Evolutionary conservation across 1,284 basidiomycete species (phyloP).

Genomic region (Stygiomarasmius scandens): DNA sequence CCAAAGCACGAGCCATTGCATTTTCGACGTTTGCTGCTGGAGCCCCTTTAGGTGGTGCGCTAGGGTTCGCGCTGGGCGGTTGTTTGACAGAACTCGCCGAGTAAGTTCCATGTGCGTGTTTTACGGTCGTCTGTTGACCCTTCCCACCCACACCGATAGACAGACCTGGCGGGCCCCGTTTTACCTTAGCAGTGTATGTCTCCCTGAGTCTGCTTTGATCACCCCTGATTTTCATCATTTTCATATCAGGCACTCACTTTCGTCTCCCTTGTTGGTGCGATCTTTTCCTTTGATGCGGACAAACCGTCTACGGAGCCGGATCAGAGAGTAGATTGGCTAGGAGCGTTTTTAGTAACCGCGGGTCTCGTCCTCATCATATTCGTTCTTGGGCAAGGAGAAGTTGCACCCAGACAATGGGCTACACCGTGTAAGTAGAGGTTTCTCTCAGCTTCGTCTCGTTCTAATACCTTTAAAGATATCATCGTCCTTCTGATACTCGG

Average conservation of each 20-base stretch:
- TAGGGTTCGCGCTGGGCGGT: constrained; percentile 51
- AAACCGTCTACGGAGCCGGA: constrained; percentile 49
- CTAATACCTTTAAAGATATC: constrained; percentile 9
- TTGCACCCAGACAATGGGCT: constrained; percentile 72
- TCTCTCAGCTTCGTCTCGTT: background rate
- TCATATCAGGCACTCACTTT: constrained; percentile 38
- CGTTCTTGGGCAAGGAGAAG: constrained; percentile 73
- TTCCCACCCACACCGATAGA: constrained; percentile 19
- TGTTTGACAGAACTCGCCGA: constrained; percentile 44
- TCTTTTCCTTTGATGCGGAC: constrained; percentile 59
- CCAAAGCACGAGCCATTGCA: constrained; percentile 62
- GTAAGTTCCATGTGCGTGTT: constrained; percentile 21
- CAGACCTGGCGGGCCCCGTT: constrained; percentile 59
- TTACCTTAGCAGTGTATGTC: constrained; percentile 50
- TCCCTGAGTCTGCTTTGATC: constrained; percentile 27
- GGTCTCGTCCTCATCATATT: constrained; percentile 83
- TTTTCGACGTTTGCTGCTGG: constrained; percentile 82
- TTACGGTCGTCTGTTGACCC: background rate
- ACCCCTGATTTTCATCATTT: constrained; percentile 48
- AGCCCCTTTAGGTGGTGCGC: constrained; percentile 71
- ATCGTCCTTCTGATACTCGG: constrained; percentile 33
- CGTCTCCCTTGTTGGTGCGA: constrained; percentile 50
- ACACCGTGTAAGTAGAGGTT: constrained; percentile 62
- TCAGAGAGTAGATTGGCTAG: constrained; percentile 80
- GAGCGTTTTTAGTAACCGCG: constrained; percentile 72